phyloP scores from a whole-genome alignment of 2,329 filamentous ascomycete species.

The Talaromyces marneffei region DNA sequence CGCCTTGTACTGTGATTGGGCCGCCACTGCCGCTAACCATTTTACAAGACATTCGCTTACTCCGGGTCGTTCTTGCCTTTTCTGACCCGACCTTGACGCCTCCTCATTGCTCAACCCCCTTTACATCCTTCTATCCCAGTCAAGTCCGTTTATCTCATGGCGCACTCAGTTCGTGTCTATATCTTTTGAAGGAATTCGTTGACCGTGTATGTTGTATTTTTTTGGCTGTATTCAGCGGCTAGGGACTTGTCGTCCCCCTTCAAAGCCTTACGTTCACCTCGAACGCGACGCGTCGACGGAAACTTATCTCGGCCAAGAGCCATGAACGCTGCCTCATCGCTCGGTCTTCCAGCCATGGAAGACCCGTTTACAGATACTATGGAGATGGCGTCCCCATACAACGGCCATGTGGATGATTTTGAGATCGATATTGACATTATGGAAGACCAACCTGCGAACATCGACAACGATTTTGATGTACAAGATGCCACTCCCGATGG shows the following conservation, averaged over 20 bases:
- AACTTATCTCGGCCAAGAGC: slow-evolving; percentile 15
- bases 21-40: slow-evolving; percentile 28
- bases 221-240: neutral
- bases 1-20: slow-evolving; percentile 22
- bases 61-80: slow-evolving; percentile 9
- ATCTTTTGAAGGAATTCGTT: too few species aligned
- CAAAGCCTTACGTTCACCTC: neutral
- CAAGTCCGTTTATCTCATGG: neutral
- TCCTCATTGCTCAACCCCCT: neutral
- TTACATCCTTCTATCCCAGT: neutral
- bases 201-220: neutral
- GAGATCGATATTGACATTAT: slow-evolving; percentile 55
- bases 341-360: slow-evolving; percentile 33
- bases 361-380: slow-evolving; percentile 35
- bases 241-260: slow-evolving; percentile 3
- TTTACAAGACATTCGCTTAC: slow-evolving; percentile 32
- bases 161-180: neutral
- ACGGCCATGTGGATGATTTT: slow-evolving; percentile 46
- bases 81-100: neutral
- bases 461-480: slow-evolving; percentile 46
- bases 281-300: neutral
- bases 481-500: slow-evolving; percentile 33
- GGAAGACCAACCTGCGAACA: slow-evolving; percentile 53
- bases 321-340: slow-evolving; percentile 31
- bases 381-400: slow-evolving; percentile 39